Base-by-base conservation (phyloP, 176 grass and related monocot species). In the Lolium multiflorum region DNA sequence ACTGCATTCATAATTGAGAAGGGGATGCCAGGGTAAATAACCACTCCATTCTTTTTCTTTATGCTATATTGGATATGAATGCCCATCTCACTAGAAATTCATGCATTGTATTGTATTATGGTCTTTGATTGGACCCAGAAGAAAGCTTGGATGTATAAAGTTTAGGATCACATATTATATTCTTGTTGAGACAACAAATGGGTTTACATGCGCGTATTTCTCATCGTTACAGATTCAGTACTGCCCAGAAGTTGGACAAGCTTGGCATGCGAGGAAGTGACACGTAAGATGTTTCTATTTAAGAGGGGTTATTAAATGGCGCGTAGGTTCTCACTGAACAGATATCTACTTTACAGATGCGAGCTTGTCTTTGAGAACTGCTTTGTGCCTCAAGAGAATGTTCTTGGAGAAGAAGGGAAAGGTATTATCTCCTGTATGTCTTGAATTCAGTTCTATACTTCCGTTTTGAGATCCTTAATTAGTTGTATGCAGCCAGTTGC, bases 1-100 rank as follows among this genome's bases (percentile, higher is more conserved):
- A 98, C 96, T 61, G 96, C 96, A 66, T 98, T 98, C 85, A 92
- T 96, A 90, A 96, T 98, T 79, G 96, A 98, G 75, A 98, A 98
- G 79, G 96, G 96, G 57, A 94, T 98, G 96, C 84, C 88, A 10
- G 96, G 96, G 96, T 98, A 96, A 79, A 74, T 16, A 81, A 59
- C 35, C 3, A 81, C 17, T 80, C 20, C 74, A 59, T 47, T 81
- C 6, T 73, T 4, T 83, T 73, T 25, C 17, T 4, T 49, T 49
- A 13, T 44, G 67, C 49, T n/a, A 24, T 28, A 81, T 47, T 48
- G 31, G 8, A 25, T 58, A 81, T 52, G 28, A 54, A 20, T 12
- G 18, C 9, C 13, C 61, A 69, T 71, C 7, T 86, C 70, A 14
- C 41, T 68, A n/a, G 2, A 82, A 43, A 7, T 47, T 61, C n/a